Evolutionary conservation across 1,284 basidiomycete genomes (phyloP), one percentile per base, ranked within the genome.

Genomic region (Sphagnurus paluster): DNA sequence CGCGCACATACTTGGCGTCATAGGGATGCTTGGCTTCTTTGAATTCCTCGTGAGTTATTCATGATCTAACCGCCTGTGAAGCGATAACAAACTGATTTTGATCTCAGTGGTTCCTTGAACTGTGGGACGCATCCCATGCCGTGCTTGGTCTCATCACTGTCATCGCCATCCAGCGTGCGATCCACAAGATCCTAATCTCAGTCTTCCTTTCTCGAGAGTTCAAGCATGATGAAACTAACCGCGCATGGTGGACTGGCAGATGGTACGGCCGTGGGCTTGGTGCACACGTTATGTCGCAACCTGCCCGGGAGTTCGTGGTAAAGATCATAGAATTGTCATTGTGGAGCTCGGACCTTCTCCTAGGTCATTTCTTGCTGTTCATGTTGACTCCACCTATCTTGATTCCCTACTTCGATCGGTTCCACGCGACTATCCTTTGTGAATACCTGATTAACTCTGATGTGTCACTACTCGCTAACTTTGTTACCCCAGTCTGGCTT

Each of bases 161-260:
- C 48, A 89, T 95, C 52, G 79, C 83, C 46, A 90, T 97, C 44
- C 93, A 98, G 66, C 84, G 94, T 48, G 89, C 89, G 20, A 71
- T 97, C 55, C 87, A 93, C 80, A 98, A 98, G 74, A 77, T 93
- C 48, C 73, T 96, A 53, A 97, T 98, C 58, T 76, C 93, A 1
- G 85, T 95, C 45, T 92, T 95, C 80, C 74, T 98, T 33, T 90
- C 92, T 25, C 86, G 94, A 55, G 94, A 98, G 69, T 95, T 96
- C 80, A 97, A 97, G 72, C 92, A 96, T 62, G 94, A 98, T 64
- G 93, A 97, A 73, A 94, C 92, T 16, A 98, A 97, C 71, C 79
- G 93, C 25, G 93, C 93, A 7, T 98, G 93, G 93, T 98, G 94
- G 94, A 95, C 93, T 32, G 93, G 94, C 61, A 83, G 90, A 56